A percentile compares a stretch with the other conserved stretches of the same genome.
Conservation (phyloP, 1,284 basidiomycete species). For the Fomitopsis betulina region DNA sequence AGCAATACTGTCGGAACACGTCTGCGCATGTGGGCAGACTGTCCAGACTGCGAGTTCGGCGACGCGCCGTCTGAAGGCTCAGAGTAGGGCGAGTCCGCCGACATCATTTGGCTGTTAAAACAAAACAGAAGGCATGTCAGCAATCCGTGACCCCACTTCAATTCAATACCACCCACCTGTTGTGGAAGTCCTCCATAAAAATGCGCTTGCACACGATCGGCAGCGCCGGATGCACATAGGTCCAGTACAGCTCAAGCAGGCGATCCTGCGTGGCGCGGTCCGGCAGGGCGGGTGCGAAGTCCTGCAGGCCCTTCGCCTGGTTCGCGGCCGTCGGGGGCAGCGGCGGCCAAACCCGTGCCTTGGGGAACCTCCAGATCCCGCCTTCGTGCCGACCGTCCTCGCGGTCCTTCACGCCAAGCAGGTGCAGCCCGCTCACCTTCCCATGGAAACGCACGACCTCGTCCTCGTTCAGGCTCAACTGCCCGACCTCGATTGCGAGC, state of each 20-base stretch:
- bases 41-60: slow-evolving; percentile 29
- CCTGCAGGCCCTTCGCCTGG: slow-evolving; percentile 32
- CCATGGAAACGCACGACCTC: slow-evolving; percentile 76
- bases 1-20: slow-evolving; percentile 64
- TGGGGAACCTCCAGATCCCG: slow-evolving; percentile 83
- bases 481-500: slow-evolving; percentile 71
- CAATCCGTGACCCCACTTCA: too few relatives aligned
- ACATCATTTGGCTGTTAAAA: slow-evolving; percentile 10
- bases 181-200: slow-evolving; percentile 60
- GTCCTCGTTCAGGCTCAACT: slow-evolving; percentile 82
- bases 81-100: slow-evolving; percentile 21
- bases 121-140: background rate
- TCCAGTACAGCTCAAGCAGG: slow-evolving; percentile 73
- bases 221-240: slow-evolving; percentile 71
- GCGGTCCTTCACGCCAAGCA: slow-evolving; percentile 60
- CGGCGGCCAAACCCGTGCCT: slow-evolving; percentile 79
- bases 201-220: slow-evolving; percentile 69
- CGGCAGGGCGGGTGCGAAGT: slow-evolving; percentile 44
- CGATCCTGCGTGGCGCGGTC: slow-evolving; percentile 55
- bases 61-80: slow-evolving; percentile 29
- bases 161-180: slow-evolving; percentile 20
- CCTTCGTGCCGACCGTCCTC: slow-evolving; percentile 67
- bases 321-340: slow-evolving; percentile 34
- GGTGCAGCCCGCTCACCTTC: slow-evolving; percentile 75
- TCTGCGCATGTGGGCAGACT: slow-evolving; percentile 36